Conservation (phyloP, 257 asterid genomes). For the Capsicum baccatum region DNA sequence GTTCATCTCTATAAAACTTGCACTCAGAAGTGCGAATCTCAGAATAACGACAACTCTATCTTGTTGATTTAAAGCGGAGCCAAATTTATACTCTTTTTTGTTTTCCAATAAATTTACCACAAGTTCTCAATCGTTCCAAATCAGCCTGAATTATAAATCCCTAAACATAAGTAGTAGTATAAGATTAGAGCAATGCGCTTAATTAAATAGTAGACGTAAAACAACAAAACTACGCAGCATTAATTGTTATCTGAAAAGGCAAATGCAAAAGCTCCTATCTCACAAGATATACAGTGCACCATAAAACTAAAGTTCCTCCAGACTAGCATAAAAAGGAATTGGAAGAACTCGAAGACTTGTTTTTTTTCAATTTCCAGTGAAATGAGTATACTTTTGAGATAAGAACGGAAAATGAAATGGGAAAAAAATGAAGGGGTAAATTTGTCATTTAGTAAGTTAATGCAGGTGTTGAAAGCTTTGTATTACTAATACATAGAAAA, state of each 20-base stretch:
- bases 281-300: slow-evolving; percentile 7
- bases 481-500: no score
- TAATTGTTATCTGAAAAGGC: neutral
- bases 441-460: no score
- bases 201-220: neutral
- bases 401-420: no score
- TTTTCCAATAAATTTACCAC: neutral
- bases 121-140: neutral
- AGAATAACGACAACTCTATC: neutral
- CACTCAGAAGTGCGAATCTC: no score
- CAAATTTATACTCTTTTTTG: neutral
- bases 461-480: no score
- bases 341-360: slow-evolving; percentile 31
- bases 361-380: neutral
- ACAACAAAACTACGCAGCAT: neutral
- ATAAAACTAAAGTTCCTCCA: slow-evolving; percentile 27
- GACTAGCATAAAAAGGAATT: neutral
- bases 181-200: neutral
- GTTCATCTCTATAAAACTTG: no score
- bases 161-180: no score
- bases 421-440: no score
- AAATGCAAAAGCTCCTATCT: neutral
- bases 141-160: neutral
- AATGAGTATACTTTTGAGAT: no score
- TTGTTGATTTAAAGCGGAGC: no score